phyloP scores from a whole-genome alignment of 371 early-diverging fungal species.

The Parasitella parasitica region DNA sequence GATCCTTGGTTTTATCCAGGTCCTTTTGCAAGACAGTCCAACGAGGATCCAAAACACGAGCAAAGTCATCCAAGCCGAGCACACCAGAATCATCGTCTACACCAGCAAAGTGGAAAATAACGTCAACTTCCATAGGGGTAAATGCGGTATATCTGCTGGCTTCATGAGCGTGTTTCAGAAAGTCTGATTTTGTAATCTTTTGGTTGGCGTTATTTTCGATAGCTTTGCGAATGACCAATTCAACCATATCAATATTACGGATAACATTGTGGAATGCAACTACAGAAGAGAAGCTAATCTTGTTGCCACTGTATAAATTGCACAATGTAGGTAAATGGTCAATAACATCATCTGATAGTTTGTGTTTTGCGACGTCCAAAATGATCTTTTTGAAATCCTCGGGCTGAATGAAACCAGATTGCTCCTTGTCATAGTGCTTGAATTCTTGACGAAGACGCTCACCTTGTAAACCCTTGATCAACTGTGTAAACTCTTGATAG shows the following conservation, averaged over 20 bases:
- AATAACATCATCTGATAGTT: constrained; percentile 68
- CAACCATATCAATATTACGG: constrained; percentile 73
- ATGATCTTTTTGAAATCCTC: constrained; percentile 70
- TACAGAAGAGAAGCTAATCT: constrained; percentile 63
- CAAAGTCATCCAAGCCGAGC: constrained; percentile 60
- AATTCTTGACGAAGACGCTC: constrained; percentile 83
- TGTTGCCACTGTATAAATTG: constrained; percentile 57
- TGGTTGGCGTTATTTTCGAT: constrained; percentile 54
- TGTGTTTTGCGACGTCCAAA: constrained; percentile 66
- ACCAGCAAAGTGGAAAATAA: constrained; percentile 80
- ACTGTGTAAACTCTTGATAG: constrained; percentile 80
- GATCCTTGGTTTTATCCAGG: constrained; percentile 4
- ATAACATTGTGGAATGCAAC: constrained; percentile 77
- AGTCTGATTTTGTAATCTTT: constrained; percentile 63
- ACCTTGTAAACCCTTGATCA: constrained; percentile 76
- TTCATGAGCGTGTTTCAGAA: constrained; percentile 59
- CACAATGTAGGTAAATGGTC: constrained; percentile 69
- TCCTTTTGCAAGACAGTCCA: constrained; percentile 43
- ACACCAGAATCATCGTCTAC: constrained; percentile 60
- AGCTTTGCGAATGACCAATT: constrained; percentile 61
- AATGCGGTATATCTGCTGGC: constrained; percentile 66
- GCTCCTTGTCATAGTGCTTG: constrained; percentile 67
- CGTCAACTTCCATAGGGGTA: constrained; percentile 83
- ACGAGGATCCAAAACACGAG: constrained; percentile 64
- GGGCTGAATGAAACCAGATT: constrained; percentile 66